These are phyloP conservation scores for Orychophragmus violaceus DNA, from an alignment of 345 rosid genomes.

Conservation along the genomic window DNA sequence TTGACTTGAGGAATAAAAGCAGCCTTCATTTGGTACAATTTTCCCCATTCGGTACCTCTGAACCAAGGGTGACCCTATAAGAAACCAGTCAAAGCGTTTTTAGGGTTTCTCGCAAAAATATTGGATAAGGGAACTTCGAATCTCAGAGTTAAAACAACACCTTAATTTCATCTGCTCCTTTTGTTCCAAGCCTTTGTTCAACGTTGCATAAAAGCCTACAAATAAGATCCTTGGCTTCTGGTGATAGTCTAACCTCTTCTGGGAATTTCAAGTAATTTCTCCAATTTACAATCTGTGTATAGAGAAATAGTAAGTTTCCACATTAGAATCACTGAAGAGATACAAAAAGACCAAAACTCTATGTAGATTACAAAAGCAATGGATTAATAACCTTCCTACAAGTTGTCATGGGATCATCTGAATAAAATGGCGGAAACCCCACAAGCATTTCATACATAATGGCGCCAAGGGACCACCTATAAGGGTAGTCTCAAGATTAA, in stretches of 20 bases:
- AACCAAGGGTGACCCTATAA: constrained; percentile 86
- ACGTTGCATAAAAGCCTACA: too few relatives aligned
- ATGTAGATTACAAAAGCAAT: background rate
- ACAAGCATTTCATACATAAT: too few relatives aligned
- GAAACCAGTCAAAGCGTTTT: constrained; percentile 23
- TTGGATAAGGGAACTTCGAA: background rate
- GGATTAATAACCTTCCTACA: constrained; percentile 39
- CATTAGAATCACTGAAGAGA: background rate
- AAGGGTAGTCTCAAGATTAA: too few relatives aligned
- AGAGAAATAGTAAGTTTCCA: background rate
- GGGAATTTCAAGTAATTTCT: constrained; percentile 94
- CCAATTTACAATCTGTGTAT: constrained; percentile 89
- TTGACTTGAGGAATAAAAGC: too few relatives aligned
- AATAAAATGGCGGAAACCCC: too few relatives aligned
- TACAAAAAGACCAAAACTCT: background rate
- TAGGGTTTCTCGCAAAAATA: background rate
- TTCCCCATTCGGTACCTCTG: constrained; percentile 75
- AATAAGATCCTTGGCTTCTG: constrained; percentile 83
- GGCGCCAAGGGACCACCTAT: too few relatives aligned
- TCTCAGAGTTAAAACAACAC: constrained; percentile 49
- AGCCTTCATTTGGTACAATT: too few relatives aligned
- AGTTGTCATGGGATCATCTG: too few relatives aligned
- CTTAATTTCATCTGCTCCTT: constrained; percentile 90
- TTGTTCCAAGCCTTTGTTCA: too few relatives aligned
- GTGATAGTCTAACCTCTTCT: constrained; percentile 87